A percentile compares a stretch with the other conserved stretches of the same genome.
phyloP scores from a whole-genome alignment of 2,329 filamentous ascomycete genomes.

The Aureobasidium subglaciale region DNA sequence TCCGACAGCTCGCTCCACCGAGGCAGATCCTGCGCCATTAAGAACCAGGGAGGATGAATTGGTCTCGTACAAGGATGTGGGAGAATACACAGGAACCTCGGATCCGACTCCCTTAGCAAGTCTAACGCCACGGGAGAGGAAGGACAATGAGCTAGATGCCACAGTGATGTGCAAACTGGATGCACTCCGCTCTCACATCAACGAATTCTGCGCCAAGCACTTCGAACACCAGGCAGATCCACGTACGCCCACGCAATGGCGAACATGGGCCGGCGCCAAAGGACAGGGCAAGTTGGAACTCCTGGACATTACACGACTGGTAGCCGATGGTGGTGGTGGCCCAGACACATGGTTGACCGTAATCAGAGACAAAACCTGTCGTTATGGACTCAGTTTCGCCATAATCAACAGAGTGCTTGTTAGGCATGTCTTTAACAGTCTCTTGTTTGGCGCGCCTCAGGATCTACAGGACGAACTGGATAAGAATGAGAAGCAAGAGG shows the following conservation, averaged over 20 bases:
- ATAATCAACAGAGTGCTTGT: conserved; percentile 26
- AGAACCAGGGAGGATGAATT: too few relatives aligned
- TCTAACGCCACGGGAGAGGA: conserved; percentile 5
- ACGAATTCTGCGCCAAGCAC: background rate
- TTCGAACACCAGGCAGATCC: too few relatives aligned
- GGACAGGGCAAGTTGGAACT: too few relatives aligned
- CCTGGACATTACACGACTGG: conserved; percentile 28
- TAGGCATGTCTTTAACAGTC: conserved; percentile 25
- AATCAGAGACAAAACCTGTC: conserved; percentile 16
- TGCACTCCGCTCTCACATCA: background rate
- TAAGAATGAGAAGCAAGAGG: conserved; percentile 32
- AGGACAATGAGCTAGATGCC: background rate
- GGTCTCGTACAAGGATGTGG: too few relatives aligned
- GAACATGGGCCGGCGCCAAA: too few relatives aligned
- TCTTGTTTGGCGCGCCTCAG: conserved; percentile 24
- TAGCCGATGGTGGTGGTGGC: conserved; percentile 22
- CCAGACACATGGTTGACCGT: conserved; percentile 22
- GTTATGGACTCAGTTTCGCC: conserved; percentile 23
- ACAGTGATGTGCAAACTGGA: background rate
- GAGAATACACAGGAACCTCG: too few relatives aligned
- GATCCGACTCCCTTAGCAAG: background rate
- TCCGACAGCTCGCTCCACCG: too few relatives aligned
- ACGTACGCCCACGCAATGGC: too few relatives aligned
- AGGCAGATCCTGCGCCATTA: too few relatives aligned
- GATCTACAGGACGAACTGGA: conserved; percentile 26